Evolutionary conservation across 768 basidiomycete species (phyloP), one percentile per base, ranked within the genome.

Genomic region (Kwoniella shandongensis): DNA sequence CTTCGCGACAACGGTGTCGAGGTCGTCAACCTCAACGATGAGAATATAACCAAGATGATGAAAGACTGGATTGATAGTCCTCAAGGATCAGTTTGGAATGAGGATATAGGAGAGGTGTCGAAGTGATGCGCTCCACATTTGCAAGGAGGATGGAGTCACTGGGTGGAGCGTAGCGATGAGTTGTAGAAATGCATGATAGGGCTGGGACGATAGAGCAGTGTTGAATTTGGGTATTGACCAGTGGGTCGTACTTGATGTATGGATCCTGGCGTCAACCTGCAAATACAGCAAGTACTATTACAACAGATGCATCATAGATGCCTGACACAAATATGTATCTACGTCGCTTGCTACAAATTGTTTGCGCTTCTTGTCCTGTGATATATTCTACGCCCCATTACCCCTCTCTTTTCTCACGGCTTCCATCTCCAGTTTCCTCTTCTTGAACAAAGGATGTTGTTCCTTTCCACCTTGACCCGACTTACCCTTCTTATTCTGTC

Each of bases 401-500:
- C 35, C 56, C 8, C 56, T 40, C 26, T 58, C 48, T 44, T 62
- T 62, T 32, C 48, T 57, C 30, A 52, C 49, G 3, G 54, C 54
- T 2, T 51, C 59, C 26, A 57, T 40, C 51, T 67, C 66, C 51
- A 44, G 29, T 29, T 57, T 51, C 20, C 66, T 46, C 54, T 67
- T 67, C 51, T 63, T 67, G 49, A 67, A 64, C 41, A 67, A 26
- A 27, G 53, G 29, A 26, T 61, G 58, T 38, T 53, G 49, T 2
- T 51, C 56, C 52, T 58, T 44, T 3, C 38, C 42, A 22, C 44
- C 27, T 20, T 54, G 54, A 27, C 36, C 47, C 15, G 55, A 25
- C 32, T 44, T 42, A 22, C 44, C 51, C 40, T 52, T 54, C 52
- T 67, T 67, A 25, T 62, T 64, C 62, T 54, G 47, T 44, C 66